Conservation (phyloP, 306 rosid species). For the Geum urbanum region DNA sequence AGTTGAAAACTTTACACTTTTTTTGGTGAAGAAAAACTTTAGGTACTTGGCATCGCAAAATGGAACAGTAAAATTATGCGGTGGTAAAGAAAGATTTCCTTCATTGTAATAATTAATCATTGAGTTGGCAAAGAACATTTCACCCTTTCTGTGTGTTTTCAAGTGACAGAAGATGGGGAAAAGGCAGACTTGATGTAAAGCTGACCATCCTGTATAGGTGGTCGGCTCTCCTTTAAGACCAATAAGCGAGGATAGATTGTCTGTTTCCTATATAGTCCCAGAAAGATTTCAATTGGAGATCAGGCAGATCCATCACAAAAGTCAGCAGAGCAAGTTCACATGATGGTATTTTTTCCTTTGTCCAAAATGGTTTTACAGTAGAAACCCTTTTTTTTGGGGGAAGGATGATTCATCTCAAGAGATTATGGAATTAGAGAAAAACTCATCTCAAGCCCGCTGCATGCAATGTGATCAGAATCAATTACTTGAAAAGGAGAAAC, state of each 20-base stretch:
- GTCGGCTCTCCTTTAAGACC: constrained; percentile 2
- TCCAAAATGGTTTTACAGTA: background rate
- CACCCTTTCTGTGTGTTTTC: background rate
- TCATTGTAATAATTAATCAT: constrained; percentile 13
- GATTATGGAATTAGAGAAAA: background rate
- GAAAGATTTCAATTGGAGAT: background rate
- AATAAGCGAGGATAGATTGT: background rate
- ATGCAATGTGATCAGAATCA: background rate
- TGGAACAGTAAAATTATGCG: background rate
- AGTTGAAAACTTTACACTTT: background rate
- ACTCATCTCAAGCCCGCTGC: background rate
- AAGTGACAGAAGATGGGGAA: background rate
- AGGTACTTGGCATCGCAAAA: background rate
- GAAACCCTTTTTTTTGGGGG: background rate
- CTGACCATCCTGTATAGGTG: background rate
- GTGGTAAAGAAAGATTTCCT: constrained; percentile 1
- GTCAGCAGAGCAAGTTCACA: background rate
- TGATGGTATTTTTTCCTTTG: no score
- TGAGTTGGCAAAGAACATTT: background rate
- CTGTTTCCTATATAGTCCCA: background rate
- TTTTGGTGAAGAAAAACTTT: no score
- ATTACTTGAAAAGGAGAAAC: background rate
- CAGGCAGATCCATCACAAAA: background rate
- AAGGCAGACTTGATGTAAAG: background rate
- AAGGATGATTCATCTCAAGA: no score